Conservation (phyloP, 2,329 filamentous ascomycete species). For the Alternaria arbusti region DNA sequence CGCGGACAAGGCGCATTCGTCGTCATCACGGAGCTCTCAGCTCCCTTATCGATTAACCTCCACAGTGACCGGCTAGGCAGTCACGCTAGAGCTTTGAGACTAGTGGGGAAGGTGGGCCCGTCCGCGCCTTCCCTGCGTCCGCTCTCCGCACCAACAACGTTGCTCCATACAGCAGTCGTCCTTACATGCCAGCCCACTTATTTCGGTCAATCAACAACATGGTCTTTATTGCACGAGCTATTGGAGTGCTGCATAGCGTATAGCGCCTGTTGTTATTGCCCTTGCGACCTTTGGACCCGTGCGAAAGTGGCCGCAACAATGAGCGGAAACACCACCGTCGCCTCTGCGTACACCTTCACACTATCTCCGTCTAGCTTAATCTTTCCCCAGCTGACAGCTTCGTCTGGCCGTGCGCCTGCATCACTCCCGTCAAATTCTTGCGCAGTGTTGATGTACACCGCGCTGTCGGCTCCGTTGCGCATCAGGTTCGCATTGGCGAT, state of each 20-base stretch:
- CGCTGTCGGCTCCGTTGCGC: constrained; percentile 95
- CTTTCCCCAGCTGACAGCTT: constrained; percentile 98
- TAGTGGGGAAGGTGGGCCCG: constrained; percentile 26
- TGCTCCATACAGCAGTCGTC: constrained; percentile 12
- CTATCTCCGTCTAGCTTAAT: constrained; percentile 87
- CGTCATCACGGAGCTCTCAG: constrained; percentile 10
- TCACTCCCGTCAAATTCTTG: constrained; percentile 98
- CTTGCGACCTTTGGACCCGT: constrained; percentile 25
- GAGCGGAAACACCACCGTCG: constrained; percentile 70
- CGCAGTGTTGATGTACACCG: constrained; percentile 96
- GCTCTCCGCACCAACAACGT: constrained; percentile 22
- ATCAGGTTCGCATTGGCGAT: constrained; percentile 98
- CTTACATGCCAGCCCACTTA: neutral
- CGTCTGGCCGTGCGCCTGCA: constrained; percentile 90
- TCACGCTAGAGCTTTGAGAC: constrained; percentile 17
- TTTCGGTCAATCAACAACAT: neutral
- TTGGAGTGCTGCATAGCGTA: neutral
- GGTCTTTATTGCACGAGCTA: neutral
- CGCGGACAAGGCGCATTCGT: constrained; percentile 2
- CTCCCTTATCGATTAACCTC: constrained; percentile 25
- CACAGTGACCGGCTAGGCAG: constrained; percentile 27
- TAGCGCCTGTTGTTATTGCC: neutral
- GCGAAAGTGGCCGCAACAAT: constrained; percentile 72
- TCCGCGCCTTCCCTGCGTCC: constrained; percentile 31
- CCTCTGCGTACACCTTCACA: constrained; percentile 81